These are phyloP conservation scores for Arachis hypogaea DNA, from an alignment of 306 rosid species.

Conservation along the genomic window DNA sequence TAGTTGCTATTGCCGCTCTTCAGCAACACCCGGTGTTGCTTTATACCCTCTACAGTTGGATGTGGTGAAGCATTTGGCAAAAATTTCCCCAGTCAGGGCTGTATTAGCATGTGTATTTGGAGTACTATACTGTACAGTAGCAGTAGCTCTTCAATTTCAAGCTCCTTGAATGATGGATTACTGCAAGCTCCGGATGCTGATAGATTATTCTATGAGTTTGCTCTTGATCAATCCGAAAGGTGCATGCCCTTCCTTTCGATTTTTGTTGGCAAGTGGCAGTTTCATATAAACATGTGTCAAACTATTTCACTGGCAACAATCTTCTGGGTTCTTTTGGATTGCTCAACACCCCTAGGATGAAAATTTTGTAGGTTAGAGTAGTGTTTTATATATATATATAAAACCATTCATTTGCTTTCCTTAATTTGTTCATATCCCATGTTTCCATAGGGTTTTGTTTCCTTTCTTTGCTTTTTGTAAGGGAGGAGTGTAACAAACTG, in stretches of 20 bases:
- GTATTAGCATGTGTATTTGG: slow-evolving; percentile 92
- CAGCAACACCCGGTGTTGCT: slow-evolving; percentile 78
- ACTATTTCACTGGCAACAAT: slow-evolving; percentile 4
- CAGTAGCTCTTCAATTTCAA: slow-evolving; percentile 73
- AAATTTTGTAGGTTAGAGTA: too few relatives aligned
- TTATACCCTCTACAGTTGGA: slow-evolving; percentile 92
- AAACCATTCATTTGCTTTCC: too few relatives aligned
- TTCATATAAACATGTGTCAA: slow-evolving; percentile 9
- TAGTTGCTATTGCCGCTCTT: slow-evolving; percentile 69
- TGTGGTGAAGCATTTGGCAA: slow-evolving; percentile 90
- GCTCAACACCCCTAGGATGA: too few relatives aligned
- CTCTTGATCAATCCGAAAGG: slow-evolving; percentile 99
- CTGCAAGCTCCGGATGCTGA: slow-evolving; percentile 83
- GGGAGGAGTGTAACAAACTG: too few relatives aligned
- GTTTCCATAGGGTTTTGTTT: too few relatives aligned
- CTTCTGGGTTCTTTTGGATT: too few relatives aligned
- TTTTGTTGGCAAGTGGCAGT: not conserved
- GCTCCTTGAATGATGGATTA: slow-evolving; percentile 80
- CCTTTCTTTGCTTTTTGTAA: too few relatives aligned
- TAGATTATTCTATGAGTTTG: slow-evolving; percentile 88
- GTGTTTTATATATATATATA: too few relatives aligned
- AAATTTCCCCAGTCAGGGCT: slow-evolving; percentile 96
- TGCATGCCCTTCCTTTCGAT: slow-evolving; percentile 36
- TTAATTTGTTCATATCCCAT: too few relatives aligned
- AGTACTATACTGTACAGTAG: slow-evolving; percentile 83